These are phyloP conservation scores for Metarhizium robertsii DNA, from an alignment of 2,329 filamentous ascomycete genomes.

Conservation along the genomic window DNA sequence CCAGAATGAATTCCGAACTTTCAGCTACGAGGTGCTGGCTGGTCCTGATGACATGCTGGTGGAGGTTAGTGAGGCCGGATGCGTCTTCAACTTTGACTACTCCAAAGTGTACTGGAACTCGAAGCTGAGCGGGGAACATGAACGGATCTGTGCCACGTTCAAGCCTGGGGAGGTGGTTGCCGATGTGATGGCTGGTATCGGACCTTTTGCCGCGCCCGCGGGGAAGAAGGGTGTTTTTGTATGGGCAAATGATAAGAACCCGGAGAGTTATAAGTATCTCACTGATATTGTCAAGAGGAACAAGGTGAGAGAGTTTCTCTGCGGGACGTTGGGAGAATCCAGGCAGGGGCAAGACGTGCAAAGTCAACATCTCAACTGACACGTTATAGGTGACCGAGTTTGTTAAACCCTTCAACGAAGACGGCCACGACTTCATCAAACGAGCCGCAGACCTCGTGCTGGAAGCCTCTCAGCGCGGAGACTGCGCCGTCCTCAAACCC, in stretches of 20 bases:
- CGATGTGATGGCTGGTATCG: constrained; percentile 96
- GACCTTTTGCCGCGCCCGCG: constrained; percentile 86
- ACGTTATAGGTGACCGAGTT: constrained; percentile 48
- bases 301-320: constrained; percentile 47
- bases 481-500: constrained; percentile 43
- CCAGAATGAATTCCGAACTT: constrained; percentile 81
- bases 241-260: constrained; percentile 95
- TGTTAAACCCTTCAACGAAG: constrained; percentile 70
- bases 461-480: constrained; percentile 36
- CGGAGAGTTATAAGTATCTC: constrained; percentile 71
- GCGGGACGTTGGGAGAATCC: not conserved
- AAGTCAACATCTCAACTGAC: not conserved
- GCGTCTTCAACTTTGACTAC: constrained; percentile 88
- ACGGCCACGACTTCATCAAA: constrained; percentile 74
- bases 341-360: not conserved
- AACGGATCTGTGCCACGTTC: constrained; percentile 67
- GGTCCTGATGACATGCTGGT: constrained; percentile 79
- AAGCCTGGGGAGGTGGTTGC: constrained; percentile 78
- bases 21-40: constrained; percentile 81
- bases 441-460: constrained; percentile 54
- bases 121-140: constrained; percentile 81
- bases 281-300: constrained; percentile 63
- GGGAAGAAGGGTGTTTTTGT: constrained; percentile 87
- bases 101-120: constrained; percentile 98
- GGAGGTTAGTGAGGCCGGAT: constrained; percentile 70